Percentiles rank a stretch among this genome's conserved stretches.
These are phyloP conservation scores for Trichoderma atroviride DNA, from an alignment of 2,329 filamentous ascomycete genomes.

Conservation along the genomic window DNA sequence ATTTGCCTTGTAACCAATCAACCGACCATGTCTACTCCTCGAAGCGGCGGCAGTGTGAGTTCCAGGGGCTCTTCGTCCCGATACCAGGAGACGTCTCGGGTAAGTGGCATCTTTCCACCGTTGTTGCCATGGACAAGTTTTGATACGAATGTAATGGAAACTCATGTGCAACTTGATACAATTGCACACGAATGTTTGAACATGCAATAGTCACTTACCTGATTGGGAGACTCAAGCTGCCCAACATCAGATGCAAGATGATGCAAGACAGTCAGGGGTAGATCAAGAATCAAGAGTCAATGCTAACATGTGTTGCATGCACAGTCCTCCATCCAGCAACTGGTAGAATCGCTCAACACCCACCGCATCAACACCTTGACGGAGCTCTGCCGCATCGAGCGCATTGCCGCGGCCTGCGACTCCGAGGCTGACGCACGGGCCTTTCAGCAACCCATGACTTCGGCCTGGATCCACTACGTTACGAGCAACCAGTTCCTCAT, in stretches of 20 bases:
- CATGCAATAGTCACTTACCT: background rate
- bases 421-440: slow-evolving; percentile 60
- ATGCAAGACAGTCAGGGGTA: background rate
- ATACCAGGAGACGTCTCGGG: background rate
- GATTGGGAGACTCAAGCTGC: background rate
- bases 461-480: slow-evolving; percentile 73
- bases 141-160: background rate
- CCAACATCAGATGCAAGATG: background rate
- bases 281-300: background rate
- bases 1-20: background rate
- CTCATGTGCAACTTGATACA: background rate
- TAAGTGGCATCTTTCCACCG: background rate
- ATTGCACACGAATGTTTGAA: background rate
- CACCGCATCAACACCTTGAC: slow-evolving; percentile 75
- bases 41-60: slow-evolving; percentile 17
- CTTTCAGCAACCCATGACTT: slow-evolving; percentile 66
- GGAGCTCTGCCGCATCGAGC: slow-evolving; percentile 72
- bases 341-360: slow-evolving; percentile 64
- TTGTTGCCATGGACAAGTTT: background rate
- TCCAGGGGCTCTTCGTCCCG: slow-evolving; percentile 12
- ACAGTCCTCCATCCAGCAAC: slow-evolving; percentile 42
- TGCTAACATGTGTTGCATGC: background rate
- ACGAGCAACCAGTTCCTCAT: slow-evolving; percentile 68
- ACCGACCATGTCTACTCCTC: slow-evolving; percentile 22
- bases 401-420: slow-evolving; percentile 60